A percentile compares a stretch with the other conserved stretches of the same genome.
Evolutionary conservation across 345 rosid species (phyloP).

Genomic region (Carallia brachiata): DNA sequence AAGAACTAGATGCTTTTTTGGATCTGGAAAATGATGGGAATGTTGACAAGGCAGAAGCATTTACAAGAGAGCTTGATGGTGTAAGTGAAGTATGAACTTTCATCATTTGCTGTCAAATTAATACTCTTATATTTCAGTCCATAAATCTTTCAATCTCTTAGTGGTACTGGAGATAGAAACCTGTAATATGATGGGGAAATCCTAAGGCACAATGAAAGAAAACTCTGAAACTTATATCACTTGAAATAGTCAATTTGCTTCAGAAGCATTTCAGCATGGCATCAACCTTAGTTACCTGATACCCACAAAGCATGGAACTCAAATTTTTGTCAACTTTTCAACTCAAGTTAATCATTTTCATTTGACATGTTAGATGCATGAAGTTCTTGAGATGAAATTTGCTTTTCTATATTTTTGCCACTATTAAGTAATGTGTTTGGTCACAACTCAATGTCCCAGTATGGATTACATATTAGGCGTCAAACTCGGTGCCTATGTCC

Average conservation of each 20-base stretch:
- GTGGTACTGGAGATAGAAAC: background rate
- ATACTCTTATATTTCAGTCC: background rate
- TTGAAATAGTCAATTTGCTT: background rate
- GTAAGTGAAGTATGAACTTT: slow-evolving; percentile 41
- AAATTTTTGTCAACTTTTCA: too few relatives aligned
- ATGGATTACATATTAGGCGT: too few relatives aligned
- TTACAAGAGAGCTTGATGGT: slow-evolving; percentile 71
- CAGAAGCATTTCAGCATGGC: background rate
- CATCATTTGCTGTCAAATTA: background rate
- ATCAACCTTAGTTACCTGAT: background rate
- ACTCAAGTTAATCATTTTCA: too few relatives aligned
- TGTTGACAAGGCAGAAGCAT: slow-evolving; percentile 77
- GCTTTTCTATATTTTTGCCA: too few relatives aligned
- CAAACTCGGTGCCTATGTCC: too few relatives aligned
- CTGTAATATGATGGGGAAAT: background rate
- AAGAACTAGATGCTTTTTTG: slow-evolving; percentile 36
- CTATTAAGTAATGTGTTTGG: too few relatives aligned
- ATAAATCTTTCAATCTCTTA: background rate
- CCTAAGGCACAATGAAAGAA: background rate
- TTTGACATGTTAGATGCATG: too few relatives aligned
- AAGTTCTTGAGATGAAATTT: too few relatives aligned
- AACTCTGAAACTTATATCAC: background rate
- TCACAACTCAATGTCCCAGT: too few relatives aligned
- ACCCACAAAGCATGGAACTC: too few relatives aligned
- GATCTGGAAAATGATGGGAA: slow-evolving; percentile 47